Percentiles rank a stretch among this genome's conserved stretches.
Conservation (phyloP, 108 stramenopile species). For the Phaeodactylum tricornutum region DNA sequence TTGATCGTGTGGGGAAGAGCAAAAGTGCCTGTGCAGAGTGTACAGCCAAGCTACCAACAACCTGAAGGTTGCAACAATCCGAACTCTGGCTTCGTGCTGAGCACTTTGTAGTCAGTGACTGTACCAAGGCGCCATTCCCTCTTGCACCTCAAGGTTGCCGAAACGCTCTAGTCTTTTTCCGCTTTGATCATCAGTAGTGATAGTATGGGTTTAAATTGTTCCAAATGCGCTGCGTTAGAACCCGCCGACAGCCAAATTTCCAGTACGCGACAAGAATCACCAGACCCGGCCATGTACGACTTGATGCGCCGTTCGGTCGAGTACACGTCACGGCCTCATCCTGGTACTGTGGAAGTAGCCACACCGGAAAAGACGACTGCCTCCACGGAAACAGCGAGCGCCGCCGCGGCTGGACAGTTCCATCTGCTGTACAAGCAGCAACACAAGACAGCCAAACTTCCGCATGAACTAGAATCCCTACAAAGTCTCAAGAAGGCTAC, state of each 20-base stretch:
- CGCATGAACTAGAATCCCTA: neutral
- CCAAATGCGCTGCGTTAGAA: slow-evolving; percentile 1
- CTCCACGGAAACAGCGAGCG: neutral
- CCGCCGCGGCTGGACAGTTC: slow-evolving; percentile 10
- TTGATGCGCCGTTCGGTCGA: slow-evolving; percentile 21
- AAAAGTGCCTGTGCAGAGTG: neutral
- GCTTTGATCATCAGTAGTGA: too few relatives aligned
- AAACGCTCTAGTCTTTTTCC: neutral
- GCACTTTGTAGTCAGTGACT: neutral
- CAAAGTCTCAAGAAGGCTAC: neutral
- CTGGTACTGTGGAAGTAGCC: neutral
- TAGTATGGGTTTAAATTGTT: neutral
- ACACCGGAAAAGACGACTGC: neutral
- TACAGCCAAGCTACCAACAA: neutral
- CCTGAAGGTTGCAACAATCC: neutral
- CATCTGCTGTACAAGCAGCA: slow-evolving; percentile 21
- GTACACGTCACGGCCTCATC: slow-evolving; percentile 3
- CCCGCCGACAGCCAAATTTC: neutral
- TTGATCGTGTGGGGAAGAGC: neutral
- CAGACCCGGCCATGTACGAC: slow-evolving; percentile 30
- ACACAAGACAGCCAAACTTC: neutral
- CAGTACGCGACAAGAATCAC: slow-evolving; percentile 13
- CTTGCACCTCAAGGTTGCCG: neutral
- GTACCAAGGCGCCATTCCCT: neutral
- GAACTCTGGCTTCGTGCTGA: neutral